Conservation (phyloP, 768 basidiomycete genomes). For the Auricularia sp. region DNA sequence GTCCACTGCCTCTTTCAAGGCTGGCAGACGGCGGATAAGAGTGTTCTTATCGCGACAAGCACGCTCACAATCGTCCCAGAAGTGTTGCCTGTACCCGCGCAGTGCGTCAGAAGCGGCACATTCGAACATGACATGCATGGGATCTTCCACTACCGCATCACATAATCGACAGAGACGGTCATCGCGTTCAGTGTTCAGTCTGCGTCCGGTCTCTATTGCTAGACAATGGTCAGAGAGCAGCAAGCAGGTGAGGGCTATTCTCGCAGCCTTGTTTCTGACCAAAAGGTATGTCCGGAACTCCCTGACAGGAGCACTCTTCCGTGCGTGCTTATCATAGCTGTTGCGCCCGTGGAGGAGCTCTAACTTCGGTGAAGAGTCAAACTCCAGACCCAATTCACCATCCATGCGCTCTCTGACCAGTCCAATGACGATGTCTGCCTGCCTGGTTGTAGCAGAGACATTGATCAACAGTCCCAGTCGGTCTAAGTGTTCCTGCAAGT, state of each 20-base stretch:
- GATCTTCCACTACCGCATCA: not conserved
- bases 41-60: not conserved
- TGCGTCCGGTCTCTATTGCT: slow-evolving; percentile 8
- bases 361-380: slow-evolving; percentile 4
- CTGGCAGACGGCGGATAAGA: not conserved
- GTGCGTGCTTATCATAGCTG: not conserved
- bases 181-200: not conserved
- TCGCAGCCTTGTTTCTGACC: slow-evolving; percentile 4
- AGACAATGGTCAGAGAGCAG: slow-evolving; percentile 11
- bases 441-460: no score
- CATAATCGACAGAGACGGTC: not conserved
- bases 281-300: slow-evolving; percentile 12
- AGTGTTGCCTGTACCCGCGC: not conserved
- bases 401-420: no score
- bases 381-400: not conserved
- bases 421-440: no score
- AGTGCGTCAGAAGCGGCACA: not conserved
- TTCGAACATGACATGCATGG: not conserved
- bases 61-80: not conserved
- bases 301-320: not conserved
- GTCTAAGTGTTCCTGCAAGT: not conserved
- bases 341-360: slow-evolving; percentile 4
- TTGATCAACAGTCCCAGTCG: no score
- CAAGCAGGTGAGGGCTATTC: slow-evolving; percentile 10
- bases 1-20: not conserved